A percentile compares a stretch with the other conserved stretches of the same genome.
phyloP scores from a whole-genome alignment of 768 basidiomycete genomes.

The Suillus spraguei region DNA sequence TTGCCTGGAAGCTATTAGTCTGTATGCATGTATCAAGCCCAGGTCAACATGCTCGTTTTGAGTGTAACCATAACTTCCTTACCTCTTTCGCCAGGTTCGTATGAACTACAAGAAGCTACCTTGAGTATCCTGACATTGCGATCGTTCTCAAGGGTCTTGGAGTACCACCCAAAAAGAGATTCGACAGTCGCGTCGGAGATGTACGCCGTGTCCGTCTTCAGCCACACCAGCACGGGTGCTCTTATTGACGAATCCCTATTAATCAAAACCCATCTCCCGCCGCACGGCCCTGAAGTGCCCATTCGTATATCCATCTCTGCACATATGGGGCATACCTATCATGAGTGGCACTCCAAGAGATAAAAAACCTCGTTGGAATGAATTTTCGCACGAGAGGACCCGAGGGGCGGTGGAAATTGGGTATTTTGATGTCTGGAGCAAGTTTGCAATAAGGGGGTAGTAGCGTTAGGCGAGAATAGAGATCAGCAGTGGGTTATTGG shows the following conservation, averaged over 20 bases:
- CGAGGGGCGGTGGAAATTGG: constrained; percentile 36
- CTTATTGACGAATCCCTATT: constrained; percentile 47
- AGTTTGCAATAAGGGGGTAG: constrained; percentile 26
- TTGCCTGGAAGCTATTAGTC: constrained; percentile 29
- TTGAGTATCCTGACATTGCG: constrained; percentile 52
- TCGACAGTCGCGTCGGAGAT: constrained; percentile 23
- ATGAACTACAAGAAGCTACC: constrained; percentile 38
- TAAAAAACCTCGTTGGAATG: constrained; percentile 7
- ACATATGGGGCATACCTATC: constrained; percentile 28
- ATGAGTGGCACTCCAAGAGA: constrained; percentile 15
- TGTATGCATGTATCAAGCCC: constrained; percentile 33
- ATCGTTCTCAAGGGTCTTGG: constrained; percentile 33
- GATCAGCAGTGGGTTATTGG: not conserved
- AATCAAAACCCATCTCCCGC: constrained; percentile 18
- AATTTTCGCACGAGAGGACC: constrained; percentile 33
- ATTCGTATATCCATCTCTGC: constrained; percentile 34
- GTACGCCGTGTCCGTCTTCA: constrained; percentile 50
- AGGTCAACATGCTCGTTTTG: constrained; percentile 19
- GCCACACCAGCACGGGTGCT: constrained; percentile 39
- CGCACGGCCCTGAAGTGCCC: constrained; percentile 35
- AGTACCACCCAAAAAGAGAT: not conserved
- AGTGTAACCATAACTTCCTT: not conserved
- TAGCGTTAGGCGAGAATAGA: not conserved
- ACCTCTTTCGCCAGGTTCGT: constrained; percentile 18
- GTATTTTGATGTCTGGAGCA: constrained; percentile 31